Base-by-base conservation (phyloP, 1,284 basidiomycete genomes). In the Exobasidium cylindrosporum region DNA sequence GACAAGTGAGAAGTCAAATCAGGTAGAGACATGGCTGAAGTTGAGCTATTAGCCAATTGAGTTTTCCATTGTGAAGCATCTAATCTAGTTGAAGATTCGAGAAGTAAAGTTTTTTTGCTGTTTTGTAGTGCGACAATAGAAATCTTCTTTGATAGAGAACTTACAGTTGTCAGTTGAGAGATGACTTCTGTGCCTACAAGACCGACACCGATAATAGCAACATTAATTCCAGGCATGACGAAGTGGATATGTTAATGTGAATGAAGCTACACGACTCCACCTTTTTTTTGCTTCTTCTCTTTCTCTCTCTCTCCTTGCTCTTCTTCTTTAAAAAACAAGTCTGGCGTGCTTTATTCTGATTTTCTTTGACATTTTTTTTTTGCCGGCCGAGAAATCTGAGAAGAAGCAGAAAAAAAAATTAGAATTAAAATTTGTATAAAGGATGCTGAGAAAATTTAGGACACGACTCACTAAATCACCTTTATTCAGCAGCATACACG, bases 141-240 rank as follows among this genome's bases (percentile, higher is more conserved):
- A 31, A 76, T 63, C 47, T 65, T 60, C 13, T 70, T 62, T 24
- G 68, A 63, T 40, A 74, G 66, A 14, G 56, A 44, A 0, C 71
- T 50, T 24, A 70, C 65, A 11, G 75, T 67, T 24, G 69, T 63
- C 28, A 79, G 66, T 60, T 79, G 77, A 23, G 62, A 62, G 54
- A 79, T 73, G 50, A 79, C 77, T 6, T 74, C 69, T 2, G 67
- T 62, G 29, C 77, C 77, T n/a, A 79, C 77, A 17, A 79, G 68
- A 17, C 77, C 77, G 21, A 77, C 77, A 49, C 63, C 62, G 54
- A 74, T 70, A 63, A 74, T 74, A 63, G 72, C 72, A 14, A 74
- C 72, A 58, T 74, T 74, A 70, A 74, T 70, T 53, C 72, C 70
- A 28, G 47, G 26, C 3, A 24, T 50, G 13, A 10, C 24, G 46